Evolutionary conservation across 305 asterid genomes (phyloP).

Genomic region (Solanum chacoense): DNA sequence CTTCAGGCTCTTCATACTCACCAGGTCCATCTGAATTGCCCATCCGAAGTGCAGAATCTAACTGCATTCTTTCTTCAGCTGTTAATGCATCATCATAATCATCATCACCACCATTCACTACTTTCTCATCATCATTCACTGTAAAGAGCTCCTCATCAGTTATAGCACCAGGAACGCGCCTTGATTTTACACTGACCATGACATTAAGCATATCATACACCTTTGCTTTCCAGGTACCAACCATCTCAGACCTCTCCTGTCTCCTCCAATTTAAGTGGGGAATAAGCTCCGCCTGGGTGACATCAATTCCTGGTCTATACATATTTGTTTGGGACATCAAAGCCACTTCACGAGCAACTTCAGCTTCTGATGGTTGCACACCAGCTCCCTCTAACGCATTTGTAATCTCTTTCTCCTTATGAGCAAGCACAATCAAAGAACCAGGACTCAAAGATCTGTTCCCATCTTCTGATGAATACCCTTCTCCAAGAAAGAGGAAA

Average conservation of each 20-base stretch:
- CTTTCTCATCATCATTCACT: conserved; percentile 69
- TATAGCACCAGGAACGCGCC: conserved; percentile 99
- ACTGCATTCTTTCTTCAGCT: conserved; percentile 84
- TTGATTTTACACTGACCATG: conserved; percentile 92
- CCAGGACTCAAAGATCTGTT: conserved; percentile 75
- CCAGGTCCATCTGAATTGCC: conserved; percentile 57
- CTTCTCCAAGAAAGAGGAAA: conserved; percentile 94
- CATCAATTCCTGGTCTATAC: conserved; percentile 99
- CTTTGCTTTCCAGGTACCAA: conserved; percentile 93
- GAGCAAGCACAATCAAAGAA: conserved; percentile 82
- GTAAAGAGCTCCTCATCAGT: conserved; percentile 94
- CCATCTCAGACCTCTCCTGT: conserved; percentile 91
- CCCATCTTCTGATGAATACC: conserved; percentile 62
- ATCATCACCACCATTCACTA: conserved; percentile 54
- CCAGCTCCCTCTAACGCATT: conserved; percentile 99
- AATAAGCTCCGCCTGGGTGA: conserved; percentile 91
- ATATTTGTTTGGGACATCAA: conserved; percentile 99
- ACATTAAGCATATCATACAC: conserved; percentile 93
- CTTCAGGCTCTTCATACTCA: conserved; percentile 71
- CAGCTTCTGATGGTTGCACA: conserved; percentile 89
- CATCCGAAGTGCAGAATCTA: conserved; percentile 84
- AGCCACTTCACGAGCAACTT: conserved; percentile 96
- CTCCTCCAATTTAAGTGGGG: conserved; percentile 96
- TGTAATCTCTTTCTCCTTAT: conserved; percentile 90
- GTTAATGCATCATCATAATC: conserved; percentile 81